Base-by-base conservation (phyloP, 148 eudicot species). In the Silene latifolia region DNA sequence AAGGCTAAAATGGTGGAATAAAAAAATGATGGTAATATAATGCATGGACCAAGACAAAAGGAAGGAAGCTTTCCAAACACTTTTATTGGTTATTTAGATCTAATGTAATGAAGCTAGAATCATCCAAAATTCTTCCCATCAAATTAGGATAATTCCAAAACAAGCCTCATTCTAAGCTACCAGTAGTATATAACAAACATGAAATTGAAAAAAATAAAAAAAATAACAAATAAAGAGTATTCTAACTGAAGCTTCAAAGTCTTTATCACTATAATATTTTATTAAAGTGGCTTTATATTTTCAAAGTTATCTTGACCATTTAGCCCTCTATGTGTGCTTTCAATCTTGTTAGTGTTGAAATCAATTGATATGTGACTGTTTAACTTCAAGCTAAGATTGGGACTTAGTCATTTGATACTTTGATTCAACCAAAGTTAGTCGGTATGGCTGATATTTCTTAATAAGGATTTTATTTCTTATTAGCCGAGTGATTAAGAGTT, bases 31-130 rank as follows among this genome's bases (percentile, higher is more conserved):
- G 46, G 24, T 20, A 65, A 77, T 74, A 68, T 69, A 63, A 44
- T 7, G 76, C 80, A 81, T 73, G 71, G 56, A 81, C 20, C 10
- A 63, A 23, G 83, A 81, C 83, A 81, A 81, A 77, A 73, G 73
- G 77, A 47, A 69, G 76, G 71, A 76, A 73, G 71, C 77, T 77
- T 81, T 76, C 77, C 80, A 81, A 81, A 42, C 71, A 77, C 77
- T 81, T 81, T 67, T 66, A 67, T 80, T 80, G 68, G 76, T 80
- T 72, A 72, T 81, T 77, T 74, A 66, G 13, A 35, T 73, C 24
- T 66, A 27, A 60, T 67, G 23, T 67, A 39, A 25, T 18, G 46
- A n/a, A 57, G 74, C 69, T 57, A 73, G 11, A 67, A 81, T 72
- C 64, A 54, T 68, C 71, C 75, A 67, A 77, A 69, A 60, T 23